Base-by-base conservation (phyloP, 1,139 yeast species). In the Pichia sp. region DNA sequence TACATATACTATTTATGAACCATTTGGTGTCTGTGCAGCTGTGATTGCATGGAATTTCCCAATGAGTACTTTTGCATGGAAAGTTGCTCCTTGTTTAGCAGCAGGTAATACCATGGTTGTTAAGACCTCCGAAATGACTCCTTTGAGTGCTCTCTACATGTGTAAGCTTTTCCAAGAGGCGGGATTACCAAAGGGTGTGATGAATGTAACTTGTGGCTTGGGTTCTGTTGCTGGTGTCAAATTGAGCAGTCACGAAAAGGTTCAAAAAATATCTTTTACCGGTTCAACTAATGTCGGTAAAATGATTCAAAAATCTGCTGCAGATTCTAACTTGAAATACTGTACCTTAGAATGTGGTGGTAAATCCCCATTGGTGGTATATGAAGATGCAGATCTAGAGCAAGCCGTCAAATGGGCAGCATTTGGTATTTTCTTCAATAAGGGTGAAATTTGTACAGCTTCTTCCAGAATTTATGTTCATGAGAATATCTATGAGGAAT, bases 21-120 rank as follows among this genome's bases (percentile, higher is more conserved):
- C 81, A 40, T 68, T 56, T 49, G 81, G 81, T 7, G 81, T 77
- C n/a, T 75, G 81, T 63, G 81, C 76, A 23, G 81, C 77, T 51
- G 72, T 77, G 50, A 74, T 76, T 52, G 81, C 82, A 32, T 77
- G 82, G 82, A 77, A 77, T 60, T 77, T 75, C 60, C 82, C 82
- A 33, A 64, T 76, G 55, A 68, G 71, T 36, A 77, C 78, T 72
- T 74, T 79, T 37, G 72, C 77, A 6, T 77, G 81, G 81, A 76
- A 76, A 52, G 64, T 75, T 56, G 81, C 80, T 26, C 81, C 81
- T 27, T 80, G 81, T 39, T 67, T 77, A 55, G 81, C 81, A 45
- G 80, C 81, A 29, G 82, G 82, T 49, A 77, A 77, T 55, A 71
- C 69, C 5, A 71, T 77, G 37, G 70, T 77, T 38, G 65, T 77